Evolutionary conservation across 345 rosid genomes (phyloP).

Genomic region (Geranium rotundifolium): DNA sequence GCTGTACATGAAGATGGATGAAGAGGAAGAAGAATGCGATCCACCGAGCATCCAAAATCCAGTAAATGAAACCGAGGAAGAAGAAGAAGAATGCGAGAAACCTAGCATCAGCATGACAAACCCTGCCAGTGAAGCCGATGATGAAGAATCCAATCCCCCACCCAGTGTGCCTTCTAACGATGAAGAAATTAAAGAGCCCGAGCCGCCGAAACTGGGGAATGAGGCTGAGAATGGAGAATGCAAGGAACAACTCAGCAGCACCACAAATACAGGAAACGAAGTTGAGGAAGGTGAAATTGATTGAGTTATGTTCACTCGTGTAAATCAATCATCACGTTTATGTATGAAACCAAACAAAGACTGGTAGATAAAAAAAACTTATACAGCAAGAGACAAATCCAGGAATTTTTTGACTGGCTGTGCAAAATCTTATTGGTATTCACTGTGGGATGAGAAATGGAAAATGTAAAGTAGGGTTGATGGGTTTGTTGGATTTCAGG

Average conservation of each 20-base stretch:
- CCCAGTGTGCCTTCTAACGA: too few relatives aligned
- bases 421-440: too few relatives aligned
- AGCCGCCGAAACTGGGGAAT: background rate
- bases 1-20: constrained; percentile 73
- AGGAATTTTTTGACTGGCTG: too few relatives aligned
- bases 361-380: too few relatives aligned
- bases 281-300: background rate
- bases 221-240: background rate
- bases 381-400: background rate
- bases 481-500: too few relatives aligned
- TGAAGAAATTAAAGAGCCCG: background rate
- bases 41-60: constrained; percentile 13
- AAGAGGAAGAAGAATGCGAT: constrained; percentile 59
- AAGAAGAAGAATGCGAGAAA: constrained; percentile 86
- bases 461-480: too few relatives aligned
- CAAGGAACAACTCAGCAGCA: background rate
- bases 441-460: too few relatives aligned
- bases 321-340: background rate
- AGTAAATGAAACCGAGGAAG: constrained; percentile 34
- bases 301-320: background rate
- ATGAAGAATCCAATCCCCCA: background rate
- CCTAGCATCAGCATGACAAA: too few relatives aligned
- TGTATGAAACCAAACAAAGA: background rate
- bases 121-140: background rate
- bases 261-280: background rate